phyloP scores from a whole-genome alignment of 345 rosid genomes.

The Citrus mangshanensis region DNA sequence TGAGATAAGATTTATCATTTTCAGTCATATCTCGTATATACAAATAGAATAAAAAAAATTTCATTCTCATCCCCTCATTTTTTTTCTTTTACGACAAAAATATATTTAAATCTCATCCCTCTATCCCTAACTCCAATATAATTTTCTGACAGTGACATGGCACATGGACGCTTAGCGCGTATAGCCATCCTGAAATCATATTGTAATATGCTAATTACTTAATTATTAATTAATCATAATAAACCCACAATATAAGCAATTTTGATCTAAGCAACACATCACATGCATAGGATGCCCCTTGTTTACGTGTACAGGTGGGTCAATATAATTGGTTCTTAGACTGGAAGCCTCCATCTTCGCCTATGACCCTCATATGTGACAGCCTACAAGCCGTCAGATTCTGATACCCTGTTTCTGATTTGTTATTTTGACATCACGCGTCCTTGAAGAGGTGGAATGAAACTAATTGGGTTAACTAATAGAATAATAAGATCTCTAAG shows the following conservation, averaged over 20 bases:
- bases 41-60: too few species aligned
- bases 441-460: neutral
- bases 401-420: neutral
- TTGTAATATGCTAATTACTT: neutral
- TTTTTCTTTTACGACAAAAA: too few species aligned
- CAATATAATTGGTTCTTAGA: neutral
- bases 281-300: neutral
- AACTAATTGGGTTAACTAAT: too few species aligned
- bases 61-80: too few species aligned
- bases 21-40: fast-evolving
- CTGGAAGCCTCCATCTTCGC: neutral
- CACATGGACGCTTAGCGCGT: too few species aligned
- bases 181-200: neutral
- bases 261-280: neutral
- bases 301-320: neutral
- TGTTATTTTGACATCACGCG: neutral
- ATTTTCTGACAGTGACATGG: too few species aligned
- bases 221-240: neutral
- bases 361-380: neutral
- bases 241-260: neutral
- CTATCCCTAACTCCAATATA: too few species aligned
- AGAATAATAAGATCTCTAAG: too few species aligned
- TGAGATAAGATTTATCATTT: too few species aligned
- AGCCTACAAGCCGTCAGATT: conserved; percentile 8
- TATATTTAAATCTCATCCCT: too few species aligned